Base-by-base conservation (phyloP, 768 basidiomycete species). In the Fibroporia radiculosa region DNA sequence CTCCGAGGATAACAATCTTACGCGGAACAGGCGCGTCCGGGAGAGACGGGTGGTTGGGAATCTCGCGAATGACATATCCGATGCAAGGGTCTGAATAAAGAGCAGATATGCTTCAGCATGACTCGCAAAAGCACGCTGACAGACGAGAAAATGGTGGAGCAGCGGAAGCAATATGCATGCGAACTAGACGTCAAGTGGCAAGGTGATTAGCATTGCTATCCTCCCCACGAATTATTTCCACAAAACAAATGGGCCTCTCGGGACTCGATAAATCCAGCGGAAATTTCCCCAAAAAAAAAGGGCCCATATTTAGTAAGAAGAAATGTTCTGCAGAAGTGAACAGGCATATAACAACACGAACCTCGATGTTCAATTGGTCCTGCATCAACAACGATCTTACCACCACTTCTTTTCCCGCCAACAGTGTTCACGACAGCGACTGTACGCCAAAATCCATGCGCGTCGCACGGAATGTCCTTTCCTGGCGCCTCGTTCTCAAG, bases 311-410 rank as follows among this genome's bases (percentile, higher is more conserved):
- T 6, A 35, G 34, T 10, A 18, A 35, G 8, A 8, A 25, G 14
- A n/a, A 14, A n/a, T 22, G 28, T 16, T 13, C 32, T 2, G 16
- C 13, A 39, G 8, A 40, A 31, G 8, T 31, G n/a, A n/a, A n/a
- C 10, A 31, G 29, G 29, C 10, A 31, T n/a, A n/a, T 10, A 31
- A 31, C 8, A 31, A 31, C 8, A 56, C 73, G 48, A 45, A 85
- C 88, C 81, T 63, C 88, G 75, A 60, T 93, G 90, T 26, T 66
- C 54, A 41, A 93, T 83, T 1, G 83, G 82, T 0, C 82, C 86
- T 14, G 85, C 91, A 56, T 83, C 78, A 8, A 86, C 75, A n/a
- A 67, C 49, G 20, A 81, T 66, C 20, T 48, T 41, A 12, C 51
- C 42, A 1, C 27, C 25, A 12, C 42, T 31, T 23, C 28, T 29